Percentiles rank a stretch among this genome's conserved stretches.
Conservation (phyloP, 2,329 filamentous ascomycete species). For the Epicoccum nigrum region DNA sequence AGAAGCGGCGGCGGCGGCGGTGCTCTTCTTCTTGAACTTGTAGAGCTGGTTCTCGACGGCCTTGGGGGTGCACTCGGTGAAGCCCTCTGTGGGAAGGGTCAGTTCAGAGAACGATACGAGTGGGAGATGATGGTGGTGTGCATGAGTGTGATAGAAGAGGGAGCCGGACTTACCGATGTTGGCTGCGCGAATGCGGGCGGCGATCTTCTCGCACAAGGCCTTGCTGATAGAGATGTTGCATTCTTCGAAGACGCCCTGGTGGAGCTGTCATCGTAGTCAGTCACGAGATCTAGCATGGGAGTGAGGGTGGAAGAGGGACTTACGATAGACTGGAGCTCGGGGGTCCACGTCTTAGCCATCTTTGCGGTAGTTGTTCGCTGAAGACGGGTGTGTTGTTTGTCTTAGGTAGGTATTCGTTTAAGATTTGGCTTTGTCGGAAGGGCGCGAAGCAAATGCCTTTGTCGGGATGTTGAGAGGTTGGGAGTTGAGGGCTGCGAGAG, state of each 20-base stretch:
- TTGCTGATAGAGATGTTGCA: slow-evolving; percentile 20
- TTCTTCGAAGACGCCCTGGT: slow-evolving; percentile 14
- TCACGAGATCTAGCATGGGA: neutral
- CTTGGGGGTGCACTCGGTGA: slow-evolving; percentile 35
- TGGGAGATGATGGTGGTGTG: too few species aligned
- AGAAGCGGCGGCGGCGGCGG: neutral
- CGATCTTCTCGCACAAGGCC: slow-evolving; percentile 19
- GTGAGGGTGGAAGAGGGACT: neutral
- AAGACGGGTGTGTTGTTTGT: too few species aligned
- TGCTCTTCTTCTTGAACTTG: slow-evolving; percentile 29
- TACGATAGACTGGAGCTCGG: slow-evolving; percentile 14
- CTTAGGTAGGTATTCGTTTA: neutral
- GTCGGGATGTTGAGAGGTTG: too few species aligned
- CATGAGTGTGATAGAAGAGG: too few species aligned
- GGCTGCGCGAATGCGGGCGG: slow-evolving; percentile 12
- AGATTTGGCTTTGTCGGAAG: too few species aligned
- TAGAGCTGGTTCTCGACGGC: slow-evolving; percentile 34
- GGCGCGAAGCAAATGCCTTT: too few species aligned
- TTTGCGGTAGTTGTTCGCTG: neutral
- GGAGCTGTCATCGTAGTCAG: slow-evolving; percentile 1
- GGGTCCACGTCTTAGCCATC: slow-evolving; percentile 12
- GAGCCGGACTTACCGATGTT: slow-evolving; percentile 19
- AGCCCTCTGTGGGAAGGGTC: neutral
- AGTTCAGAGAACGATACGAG: too few species aligned
- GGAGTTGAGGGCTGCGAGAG: too few species aligned